phyloP scores from a whole-genome alignment of 164 flowering plant species.

The Malania oleifera region DNA sequence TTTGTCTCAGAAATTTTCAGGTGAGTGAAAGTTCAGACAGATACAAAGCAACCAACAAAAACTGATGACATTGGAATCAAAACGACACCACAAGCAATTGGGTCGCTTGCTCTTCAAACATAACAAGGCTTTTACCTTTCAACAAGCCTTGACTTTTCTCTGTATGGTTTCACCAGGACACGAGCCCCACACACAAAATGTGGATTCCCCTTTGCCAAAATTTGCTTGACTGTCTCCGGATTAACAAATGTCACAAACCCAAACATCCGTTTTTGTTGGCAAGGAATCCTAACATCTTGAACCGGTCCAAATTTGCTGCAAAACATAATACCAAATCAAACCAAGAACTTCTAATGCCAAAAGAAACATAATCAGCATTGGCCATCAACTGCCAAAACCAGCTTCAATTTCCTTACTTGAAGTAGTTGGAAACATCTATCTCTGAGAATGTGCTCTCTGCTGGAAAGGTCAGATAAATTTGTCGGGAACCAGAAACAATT shows the following conservation, averaged over 20 bases:
- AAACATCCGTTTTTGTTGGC: constrained; percentile 86
- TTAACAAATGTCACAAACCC: constrained; percentile 82
- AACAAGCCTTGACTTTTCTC: constrained; percentile 55
- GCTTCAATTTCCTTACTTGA: constrained; percentile 39
- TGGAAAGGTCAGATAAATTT: constrained; percentile 87
- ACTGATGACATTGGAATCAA: too few relatives aligned
- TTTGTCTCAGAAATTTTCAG: too few relatives aligned
- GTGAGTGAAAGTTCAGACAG: too few relatives aligned
- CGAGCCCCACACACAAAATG: constrained; percentile 90
- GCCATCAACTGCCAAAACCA: too few relatives aligned
- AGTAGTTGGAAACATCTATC: constrained; percentile 82
- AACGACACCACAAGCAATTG: too few relatives aligned
- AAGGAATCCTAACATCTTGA: constrained; percentile 96
- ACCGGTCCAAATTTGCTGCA: constrained; percentile 75
- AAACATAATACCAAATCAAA: background rate
- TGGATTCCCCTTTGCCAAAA: constrained; percentile 71
- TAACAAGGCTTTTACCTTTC: constrained; percentile 13
- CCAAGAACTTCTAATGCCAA: background rate
- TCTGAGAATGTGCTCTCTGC: constrained; percentile 91
- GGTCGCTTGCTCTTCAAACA: too few relatives aligned
- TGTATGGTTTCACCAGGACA: constrained; percentile 92
- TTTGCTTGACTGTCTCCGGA: constrained; percentile 64
- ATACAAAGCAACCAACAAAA: too few relatives aligned
- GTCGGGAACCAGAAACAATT: constrained; percentile 69
- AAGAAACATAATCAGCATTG: too few relatives aligned